These are phyloP conservation scores for Dentipellis fragilis DNA, from an alignment of 768 basidiomycete genomes.

Conservation along the genomic window DNA sequence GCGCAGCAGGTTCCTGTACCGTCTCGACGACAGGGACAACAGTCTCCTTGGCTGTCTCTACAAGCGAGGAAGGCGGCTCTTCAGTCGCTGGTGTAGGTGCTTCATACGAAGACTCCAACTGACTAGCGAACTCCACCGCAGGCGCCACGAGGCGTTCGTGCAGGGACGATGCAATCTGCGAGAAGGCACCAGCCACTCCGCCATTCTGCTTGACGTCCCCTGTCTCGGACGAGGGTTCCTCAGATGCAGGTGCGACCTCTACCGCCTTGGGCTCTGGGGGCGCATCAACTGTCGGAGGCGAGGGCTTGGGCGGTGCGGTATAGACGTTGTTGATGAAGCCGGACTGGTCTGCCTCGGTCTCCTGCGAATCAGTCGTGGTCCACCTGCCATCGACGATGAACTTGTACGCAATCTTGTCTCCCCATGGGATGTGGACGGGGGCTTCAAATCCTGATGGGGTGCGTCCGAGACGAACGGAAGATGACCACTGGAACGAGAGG, in stretches of 20 bases:
- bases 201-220: neutral
- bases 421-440: constrained; percentile 17
- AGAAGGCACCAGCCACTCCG: neutral
- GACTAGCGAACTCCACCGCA: constrained; percentile 1
- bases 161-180: neutral
- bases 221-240: neutral
- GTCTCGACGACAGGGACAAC: constrained; percentile 1
- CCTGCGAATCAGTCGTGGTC: constrained; percentile 18
- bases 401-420: constrained; percentile 22
- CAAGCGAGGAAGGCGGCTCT: neutral
- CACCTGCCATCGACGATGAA: constrained; percentile 27
- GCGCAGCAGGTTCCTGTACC: neutral
- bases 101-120: constrained; percentile 1
- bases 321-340: constrained; percentile 25
- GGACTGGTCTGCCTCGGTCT: constrained; percentile 17
- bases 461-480: constrained; percentile 20
- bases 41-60: neutral
- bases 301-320: constrained; percentile 13
- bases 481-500: constrained; percentile 16
- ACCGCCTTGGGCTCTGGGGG: neutral
- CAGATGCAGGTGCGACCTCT: neutral
- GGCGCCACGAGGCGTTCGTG: neutral
- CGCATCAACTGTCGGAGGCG: neutral
- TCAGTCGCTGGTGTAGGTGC: neutral
- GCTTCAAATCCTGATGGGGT: constrained; percentile 19